These are phyloP conservation scores for Nemania serpens DNA, from an alignment of 2,329 filamentous ascomycete species.

Conservation along the genomic window DNA sequence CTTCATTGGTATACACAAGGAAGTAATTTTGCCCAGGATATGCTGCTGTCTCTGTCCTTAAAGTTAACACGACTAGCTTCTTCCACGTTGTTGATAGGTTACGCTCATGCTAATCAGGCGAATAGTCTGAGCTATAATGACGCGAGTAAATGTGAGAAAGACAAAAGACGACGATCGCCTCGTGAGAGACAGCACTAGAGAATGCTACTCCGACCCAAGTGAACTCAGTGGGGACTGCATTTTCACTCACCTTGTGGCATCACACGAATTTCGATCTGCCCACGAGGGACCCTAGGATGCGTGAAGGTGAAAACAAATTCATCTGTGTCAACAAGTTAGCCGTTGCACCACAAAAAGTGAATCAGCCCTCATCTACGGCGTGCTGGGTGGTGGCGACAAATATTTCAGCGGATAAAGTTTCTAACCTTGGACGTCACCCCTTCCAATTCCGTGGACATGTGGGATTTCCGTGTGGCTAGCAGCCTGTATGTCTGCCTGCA, in stretches of 20 bases:
- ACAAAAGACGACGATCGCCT: not conserved
- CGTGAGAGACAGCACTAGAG: not conserved
- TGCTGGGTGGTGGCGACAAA: too few relatives aligned
- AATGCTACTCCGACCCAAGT: not conserved
- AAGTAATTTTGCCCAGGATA: slow-evolving; percentile 36
- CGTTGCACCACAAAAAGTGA: not conserved
- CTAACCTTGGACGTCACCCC: slow-evolving; percentile 65
- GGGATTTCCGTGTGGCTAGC: slow-evolving; percentile 25
- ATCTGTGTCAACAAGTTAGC: slow-evolving; percentile 45
- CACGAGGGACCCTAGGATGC: slow-evolving; percentile 35
- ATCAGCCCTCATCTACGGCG: not conserved
- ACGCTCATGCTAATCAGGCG: too few relatives aligned
- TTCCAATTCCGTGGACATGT: slow-evolving; percentile 56
- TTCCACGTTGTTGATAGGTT: not conserved
- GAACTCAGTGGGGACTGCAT: not conserved
- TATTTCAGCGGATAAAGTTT: not conserved
- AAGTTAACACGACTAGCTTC: not conserved
- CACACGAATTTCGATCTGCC: slow-evolving; percentile 45
- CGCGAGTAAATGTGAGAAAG: not conserved
- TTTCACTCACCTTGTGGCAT: slow-evolving; percentile 43
- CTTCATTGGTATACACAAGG: slow-evolving; percentile 34
- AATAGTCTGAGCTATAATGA: too few relatives aligned
- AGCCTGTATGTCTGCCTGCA: slow-evolving; percentile 34
- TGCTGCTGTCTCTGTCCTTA: slow-evolving; percentile 22
- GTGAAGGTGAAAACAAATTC: slow-evolving; percentile 67